phyloP scores from a whole-genome alignment of 805 yeast species.

The Yamadazyma nakazawae region DNA sequence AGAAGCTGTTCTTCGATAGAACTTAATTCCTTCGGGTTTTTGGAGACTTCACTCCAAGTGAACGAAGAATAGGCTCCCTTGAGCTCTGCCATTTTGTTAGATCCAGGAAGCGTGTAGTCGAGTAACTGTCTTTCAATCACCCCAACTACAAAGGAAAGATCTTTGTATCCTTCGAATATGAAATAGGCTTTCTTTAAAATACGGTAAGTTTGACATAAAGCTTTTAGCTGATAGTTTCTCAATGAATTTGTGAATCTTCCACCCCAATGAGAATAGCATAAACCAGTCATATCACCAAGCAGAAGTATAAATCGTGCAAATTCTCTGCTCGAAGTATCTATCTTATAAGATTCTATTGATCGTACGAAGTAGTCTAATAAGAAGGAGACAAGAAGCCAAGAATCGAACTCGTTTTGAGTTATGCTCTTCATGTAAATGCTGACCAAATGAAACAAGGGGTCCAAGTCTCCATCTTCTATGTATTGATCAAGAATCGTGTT shows the following conservation, averaged over 20 bases:
- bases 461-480: slow-evolving; percentile 11
- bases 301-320: slow-evolving; percentile 24
- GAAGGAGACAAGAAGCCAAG: slow-evolving; percentile 28
- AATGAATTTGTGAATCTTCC: slow-evolving; percentile 10
- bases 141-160: slow-evolving; percentile 13
- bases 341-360: slow-evolving; percentile 16
- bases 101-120: slow-evolving; percentile 10
- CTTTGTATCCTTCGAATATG: slow-evolving; percentile 36
- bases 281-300: slow-evolving; percentile 18
- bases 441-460: slow-evolving; percentile 23
- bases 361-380: slow-evolving; percentile 20
- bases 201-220: slow-evolving; percentile 8
- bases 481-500: slow-evolving; percentile 21
- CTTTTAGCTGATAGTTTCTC: slow-evolving; percentile 11
- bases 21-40: slow-evolving; percentile 9
- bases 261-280: slow-evolving; percentile 9
- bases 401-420: slow-evolving; percentile 16
- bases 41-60: slow-evolving; percentile 9
- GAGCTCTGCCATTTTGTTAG: slow-evolving; percentile 5
- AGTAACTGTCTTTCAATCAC: slow-evolving; percentile 8
- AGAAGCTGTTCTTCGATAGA: slow-evolving; percentile 5
- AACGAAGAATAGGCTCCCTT: slow-evolving; percentile 10
- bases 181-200: slow-evolving; percentile 19
- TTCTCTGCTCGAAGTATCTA: slow-evolving; percentile 18
- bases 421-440: slow-evolving; percentile 28